Base-by-base conservation (phyloP, 768 basidiomycete species). In the Lentinula aciculospora region DNA sequence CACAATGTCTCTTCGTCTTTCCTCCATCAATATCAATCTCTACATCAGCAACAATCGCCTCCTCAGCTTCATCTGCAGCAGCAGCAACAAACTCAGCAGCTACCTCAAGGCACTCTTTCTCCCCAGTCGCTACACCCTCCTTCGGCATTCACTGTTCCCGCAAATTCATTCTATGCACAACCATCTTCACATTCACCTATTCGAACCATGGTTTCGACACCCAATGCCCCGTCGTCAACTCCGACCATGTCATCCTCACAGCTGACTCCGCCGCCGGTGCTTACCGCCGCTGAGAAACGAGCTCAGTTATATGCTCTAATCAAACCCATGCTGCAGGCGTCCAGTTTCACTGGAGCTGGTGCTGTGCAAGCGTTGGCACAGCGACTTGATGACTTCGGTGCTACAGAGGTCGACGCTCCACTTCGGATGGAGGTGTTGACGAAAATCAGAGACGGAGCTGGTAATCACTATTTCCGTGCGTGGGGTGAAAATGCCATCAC, bases 401-500 rank as follows among this genome's bases (percentile, higher is more conserved):
- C 79, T 17, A 66, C 76, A 48, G 86, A 90, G 25, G 83, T 90
- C 23, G 86, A 90, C 56, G 72, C 81, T 5, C 59, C 72, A n/a
- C 78, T 78, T 19, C 85, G 92, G 4, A 66, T 88, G 56, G 89
- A 93, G 67, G 86, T 93, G 54, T 71, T 94, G 56, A 87, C 85
- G 17, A 86, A 84, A 71, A 88, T 93, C 62, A 80, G 91, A 61
- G 90, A 94, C 69, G 83, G 85, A 48, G 92, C 92, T 28, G 88
- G 84, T 40, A 90, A 92, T 66, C 88, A 90, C 64, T 94, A 93
- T 66, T 92, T 89, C 68, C 83, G 89, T 42, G 90, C 89, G 4
- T 93, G 91, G 90, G 80, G 83, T 15, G 90, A 91, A 68, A 91
- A 89, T 67, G n/a, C 66, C 44, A 69, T 71, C 37, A 92, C 89